phyloP scores from a whole-genome alignment of 139 green algal genomes.

The Micractinium conductrix region DNA sequence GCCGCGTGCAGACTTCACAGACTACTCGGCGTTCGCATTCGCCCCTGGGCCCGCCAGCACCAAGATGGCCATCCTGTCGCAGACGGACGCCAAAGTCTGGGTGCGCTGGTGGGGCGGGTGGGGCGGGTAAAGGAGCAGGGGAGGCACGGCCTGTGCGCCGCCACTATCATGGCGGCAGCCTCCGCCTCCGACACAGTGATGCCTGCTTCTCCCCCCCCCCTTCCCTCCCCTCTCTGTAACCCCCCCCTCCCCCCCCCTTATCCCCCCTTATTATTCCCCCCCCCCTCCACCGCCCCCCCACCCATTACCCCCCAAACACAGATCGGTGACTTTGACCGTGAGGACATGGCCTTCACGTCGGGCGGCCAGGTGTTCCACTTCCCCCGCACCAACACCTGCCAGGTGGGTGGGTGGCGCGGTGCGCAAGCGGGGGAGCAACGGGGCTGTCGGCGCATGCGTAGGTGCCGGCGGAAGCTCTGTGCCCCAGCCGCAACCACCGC shows the following conservation, averaged over 20 bases:
- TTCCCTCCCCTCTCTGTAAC: background rate
- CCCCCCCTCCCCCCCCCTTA: background rate
- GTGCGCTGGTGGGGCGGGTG: too few species aligned
- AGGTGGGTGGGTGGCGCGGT: too few species aligned
- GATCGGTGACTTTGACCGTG: background rate
- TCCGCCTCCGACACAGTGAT: too few species aligned
- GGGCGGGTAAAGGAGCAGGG: too few species aligned
- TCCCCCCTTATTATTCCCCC: too few species aligned
- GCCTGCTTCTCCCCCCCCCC: background rate
- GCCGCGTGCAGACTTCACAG: constrained; percentile 25
- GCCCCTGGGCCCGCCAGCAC: background rate
- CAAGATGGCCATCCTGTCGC: background rate
- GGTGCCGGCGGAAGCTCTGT: too few species aligned
- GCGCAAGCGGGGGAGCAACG: background rate
- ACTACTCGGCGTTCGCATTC: constrained; percentile 33
- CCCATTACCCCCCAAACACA: too few species aligned
- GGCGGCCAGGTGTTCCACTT: constrained; percentile 32
- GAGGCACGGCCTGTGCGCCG: too few species aligned
- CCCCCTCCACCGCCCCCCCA: background rate
- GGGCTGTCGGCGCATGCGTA: background rate
- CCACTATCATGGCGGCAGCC: too few species aligned
- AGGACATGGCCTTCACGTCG: background rate
- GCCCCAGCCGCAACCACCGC: background rate
- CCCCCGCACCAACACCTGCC: constrained; percentile 39
- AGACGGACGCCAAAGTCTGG: background rate